Evolutionary conservation across 2,329 filamentous ascomycete genomes (phyloP), one percentile per base, ranked within the genome.

Genomic region (Ophiostoma sp.): DNA sequence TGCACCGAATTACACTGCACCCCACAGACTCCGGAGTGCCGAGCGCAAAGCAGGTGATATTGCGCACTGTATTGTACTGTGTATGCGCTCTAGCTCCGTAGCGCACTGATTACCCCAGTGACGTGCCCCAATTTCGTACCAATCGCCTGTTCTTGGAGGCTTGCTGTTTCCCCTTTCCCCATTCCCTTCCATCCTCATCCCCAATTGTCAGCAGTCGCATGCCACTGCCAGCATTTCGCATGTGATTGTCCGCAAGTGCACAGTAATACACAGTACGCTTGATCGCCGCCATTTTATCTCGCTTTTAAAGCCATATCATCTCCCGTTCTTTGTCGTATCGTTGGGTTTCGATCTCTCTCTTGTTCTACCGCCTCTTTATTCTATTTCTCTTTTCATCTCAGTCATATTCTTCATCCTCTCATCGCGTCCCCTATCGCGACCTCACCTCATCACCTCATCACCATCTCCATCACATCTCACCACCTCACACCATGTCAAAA

Each of bases 401-500:
- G 2, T 44, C 65, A 66, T 69, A 44, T 23, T 27, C 62, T 52
- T 66, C 17, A 27, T 13, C 41, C 36, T 67, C 36, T 66, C 17
- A 33, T 13, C 62, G 35, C 15, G 23, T 39, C 17, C 15, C 57
- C 36, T 67, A 57, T 60, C 57, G 4, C 23, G n/a, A 15, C 23
- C 27, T 10, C 33, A 17, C 41, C 57, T 36, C 27, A 27, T 15
- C n/a, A 20, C 54, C 11, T 31, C 64, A 67, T 44, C n/a, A 39
- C 13, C 15, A 52, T 57, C 52, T 2, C 11, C 54, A 31, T 60
- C 54, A 33, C 36, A 15, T 39, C 62, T 33, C 31, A 33, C 35
- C 17, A 17, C 60, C 15, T 48, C 39, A 67, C 71, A 76, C 20
- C 44, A 99, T 99, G 95, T 91, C 94, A 68, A 91, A 95, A 82